Conservation (phyloP, 2,329 filamentous ascomycete genomes). For the Aspergillus spinulosporus region DNA sequence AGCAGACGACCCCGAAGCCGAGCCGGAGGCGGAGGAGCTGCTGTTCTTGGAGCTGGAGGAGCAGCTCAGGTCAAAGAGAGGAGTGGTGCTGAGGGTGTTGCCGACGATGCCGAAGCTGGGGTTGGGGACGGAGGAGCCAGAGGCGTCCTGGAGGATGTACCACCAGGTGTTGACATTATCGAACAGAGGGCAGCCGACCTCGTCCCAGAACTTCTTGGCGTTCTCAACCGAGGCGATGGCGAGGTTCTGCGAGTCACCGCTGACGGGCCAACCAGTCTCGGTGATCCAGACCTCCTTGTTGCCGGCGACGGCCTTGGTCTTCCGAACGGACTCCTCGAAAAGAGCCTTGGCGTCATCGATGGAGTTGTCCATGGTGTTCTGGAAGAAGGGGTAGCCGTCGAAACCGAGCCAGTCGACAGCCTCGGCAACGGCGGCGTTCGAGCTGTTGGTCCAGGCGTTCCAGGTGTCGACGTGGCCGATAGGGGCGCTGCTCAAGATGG, state of each 20-base stretch:
- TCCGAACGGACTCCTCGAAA: slow-evolving; percentile 66
- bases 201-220: slow-evolving; percentile 77
- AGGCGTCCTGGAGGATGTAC: slow-evolving; percentile 44
- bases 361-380: slow-evolving; percentile 66
- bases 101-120: slow-evolving; percentile 44
- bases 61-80: slow-evolving; percentile 43
- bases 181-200: slow-evolving; percentile 67
- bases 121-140: slow-evolving; percentile 28
- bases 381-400: slow-evolving; percentile 83
- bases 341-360: slow-evolving; percentile 65
- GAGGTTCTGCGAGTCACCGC: slow-evolving; percentile 61
- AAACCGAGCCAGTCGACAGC: slow-evolving; percentile 77
- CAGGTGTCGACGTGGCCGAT: slow-evolving; percentile 90
- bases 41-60: slow-evolving; percentile 23
- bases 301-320: slow-evolving; percentile 59
- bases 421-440: slow-evolving; percentile 69
- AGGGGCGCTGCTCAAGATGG: slow-evolving; percentile 53
- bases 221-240: slow-evolving; percentile 66
- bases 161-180: slow-evolving; percentile 45
- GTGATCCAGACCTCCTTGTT: slow-evolving; percentile 81
- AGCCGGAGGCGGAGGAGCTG: background rate
- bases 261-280: slow-evolving; percentile 84
- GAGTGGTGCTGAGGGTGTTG: slow-evolving; percentile 36
- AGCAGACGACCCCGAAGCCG: no score
- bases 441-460: slow-evolving; percentile 72